Conservation (phyloP, 495 filamentous ascomycete genomes). For the Hypoxylon fragiforme region DNA sequence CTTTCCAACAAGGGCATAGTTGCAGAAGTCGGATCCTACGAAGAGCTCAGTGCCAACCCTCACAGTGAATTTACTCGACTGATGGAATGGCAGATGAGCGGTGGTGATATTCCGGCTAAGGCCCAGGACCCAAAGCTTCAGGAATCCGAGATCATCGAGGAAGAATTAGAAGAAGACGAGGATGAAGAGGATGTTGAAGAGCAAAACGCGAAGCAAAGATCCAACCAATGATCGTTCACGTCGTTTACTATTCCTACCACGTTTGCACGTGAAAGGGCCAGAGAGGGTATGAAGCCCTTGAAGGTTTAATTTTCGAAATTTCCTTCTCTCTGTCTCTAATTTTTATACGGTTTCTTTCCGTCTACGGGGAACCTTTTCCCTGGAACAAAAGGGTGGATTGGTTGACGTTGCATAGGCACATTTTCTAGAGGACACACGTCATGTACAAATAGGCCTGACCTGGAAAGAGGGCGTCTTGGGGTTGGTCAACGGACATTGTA, state of each 20-base stretch:
- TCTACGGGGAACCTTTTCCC: too few species aligned
- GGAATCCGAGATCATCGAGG: slow-evolving; percentile 50
- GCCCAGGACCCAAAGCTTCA: slow-evolving; percentile 40
- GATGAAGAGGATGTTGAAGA: slow-evolving; percentile 42
- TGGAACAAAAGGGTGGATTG: too few species aligned
- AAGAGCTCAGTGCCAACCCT: slow-evolving; percentile 68
- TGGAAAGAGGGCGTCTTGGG: neutral
- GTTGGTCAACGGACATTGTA: slow-evolving; percentile 20
- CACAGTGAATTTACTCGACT: slow-evolving; percentile 87
- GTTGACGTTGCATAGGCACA: neutral
- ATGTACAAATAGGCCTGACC: neutral
- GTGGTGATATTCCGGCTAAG: slow-evolving; percentile 60
- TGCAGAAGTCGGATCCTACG: slow-evolving; percentile 85
- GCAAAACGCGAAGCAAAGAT: slow-evolving; percentile 18
- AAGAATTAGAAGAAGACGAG: slow-evolving; percentile 44
- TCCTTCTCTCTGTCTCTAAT: too few species aligned
- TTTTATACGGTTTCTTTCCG: too few species aligned
- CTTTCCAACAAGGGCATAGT: slow-evolving; percentile 82
- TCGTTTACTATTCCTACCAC: neutral
- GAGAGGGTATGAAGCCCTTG: too few species aligned
- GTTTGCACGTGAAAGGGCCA: slow-evolving; percentile 6
- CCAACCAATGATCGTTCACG: slow-evolving; percentile 12
- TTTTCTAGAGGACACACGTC: slow-evolving; percentile 1
- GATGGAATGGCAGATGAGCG: slow-evolving; percentile 99
- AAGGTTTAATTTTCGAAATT: too few species aligned